Evolutionary conservation across 164 flowering plant genomes (phyloP), one percentile per base, ranked within the genome.

Genomic region (Tetracentron sinense): DNA sequence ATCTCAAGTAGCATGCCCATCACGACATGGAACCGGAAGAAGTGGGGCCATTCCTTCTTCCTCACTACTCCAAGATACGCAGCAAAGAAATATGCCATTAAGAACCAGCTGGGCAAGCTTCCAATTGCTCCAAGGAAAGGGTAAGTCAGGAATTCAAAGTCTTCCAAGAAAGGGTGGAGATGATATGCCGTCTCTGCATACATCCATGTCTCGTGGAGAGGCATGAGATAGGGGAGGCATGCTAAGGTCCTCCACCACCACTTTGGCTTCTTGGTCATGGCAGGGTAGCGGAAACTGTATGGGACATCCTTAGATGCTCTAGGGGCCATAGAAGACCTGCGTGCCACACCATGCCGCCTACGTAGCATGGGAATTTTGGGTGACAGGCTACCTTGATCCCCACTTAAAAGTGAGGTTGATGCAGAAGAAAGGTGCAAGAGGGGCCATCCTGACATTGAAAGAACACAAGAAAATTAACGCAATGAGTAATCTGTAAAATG

Each of bases 181-280:
- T 85, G 66, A 71, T 80, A 87, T 5, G 97, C 91, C 16, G 96
- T 83, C 68, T 89, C 83, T 6, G 91, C 91, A 67, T 84, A 88
- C 92, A 83, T 85, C 97, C 98, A 90, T n/a, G 92, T 82, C 76
- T 88, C 88, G 11, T 88, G 97, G 17, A 93, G 79, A 15, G 97
- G 91, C 92, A 89, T 84, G 15, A 90, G 69, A 57, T 90, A 90
- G 2, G 96, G 94, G 53, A 93, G 72, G 72, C 92, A 85, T 38
- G 98, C 89, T 30, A 93, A 65, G 27, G 81, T 73, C 74, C 98
- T 85, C 98, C 98, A 93, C 82, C 83, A 93, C 94, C 94, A 93
- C 64, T 62, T 72, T 15, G 97, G 97, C 69, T 85, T 89, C 62
- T 76, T 79, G 12, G 83, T 85, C 97, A 90, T 93, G 27, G 88